Evolutionary conservation across 2,329 filamentous ascomycete genomes (phyloP), one percentile per base, ranked within the genome.

Genomic region (Cladophialophora chaetospira): DNA sequence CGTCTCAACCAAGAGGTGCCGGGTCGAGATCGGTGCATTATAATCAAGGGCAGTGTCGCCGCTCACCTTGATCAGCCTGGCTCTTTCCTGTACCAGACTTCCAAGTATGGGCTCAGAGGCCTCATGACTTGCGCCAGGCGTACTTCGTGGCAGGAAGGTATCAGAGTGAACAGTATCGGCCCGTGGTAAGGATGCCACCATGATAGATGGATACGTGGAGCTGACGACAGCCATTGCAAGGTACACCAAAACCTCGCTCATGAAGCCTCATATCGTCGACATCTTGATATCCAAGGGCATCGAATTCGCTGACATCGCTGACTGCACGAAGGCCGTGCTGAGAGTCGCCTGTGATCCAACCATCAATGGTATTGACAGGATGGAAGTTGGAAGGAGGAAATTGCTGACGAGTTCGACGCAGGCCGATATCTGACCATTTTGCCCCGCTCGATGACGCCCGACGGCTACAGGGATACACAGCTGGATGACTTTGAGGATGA

Each of bases 51-150:
- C 8, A 72, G 69, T 8, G 62, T 69, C 2, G 69, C 68, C 0
- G 70, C 65, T 3, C 71, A 67, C 33, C 56, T 72, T 11, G 71
- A 72, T 47, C 66, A 66, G 42, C 68, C 68, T 0, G 64, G 69
- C 2, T 64, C 60, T 6, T 66, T 69, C 21, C 67, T 69, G 51
- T 75, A 75, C 61, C 64, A 64, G 33, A 65, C 65, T 2, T 69
- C 68, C n/a, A 75, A 75, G 55, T 74, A 69, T 63, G 71, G 65
- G 2, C 65, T 70, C 54, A 63, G 72, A 42, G 71, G 71, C 1
- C 68, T 75, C 15, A 72, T 74, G 69, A 69, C 69, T 54, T 66
- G 68, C 8, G 53, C 74, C 66, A 25, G 55, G 2, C 68, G 71
- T 3, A 55, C 50, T 4, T 63, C 69, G 25, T 66, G 43, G 43